Evolutionary conservation across 2,329 filamentous ascomycete genomes (phyloP).

Genomic region (Scortechinia acanthostroma): DNA sequence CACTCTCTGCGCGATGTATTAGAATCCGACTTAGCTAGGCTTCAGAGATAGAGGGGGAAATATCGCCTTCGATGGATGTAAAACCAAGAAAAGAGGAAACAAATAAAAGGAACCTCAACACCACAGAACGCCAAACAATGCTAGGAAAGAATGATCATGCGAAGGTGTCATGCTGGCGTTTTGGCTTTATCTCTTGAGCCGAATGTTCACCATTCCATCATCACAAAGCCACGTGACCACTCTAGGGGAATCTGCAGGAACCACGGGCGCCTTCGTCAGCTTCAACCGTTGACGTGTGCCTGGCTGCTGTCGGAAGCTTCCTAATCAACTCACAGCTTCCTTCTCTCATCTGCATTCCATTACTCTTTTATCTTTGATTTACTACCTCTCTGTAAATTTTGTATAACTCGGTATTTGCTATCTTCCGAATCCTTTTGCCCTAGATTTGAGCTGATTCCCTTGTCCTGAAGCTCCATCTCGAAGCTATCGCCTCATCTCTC

Average conservation of each 20-base stretch:
- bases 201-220: constrained; percentile 18
- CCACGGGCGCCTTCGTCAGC: constrained; percentile 15
- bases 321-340: constrained; percentile 13
- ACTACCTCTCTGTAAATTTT: constrained; percentile 7
- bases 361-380: constrained; percentile 10
- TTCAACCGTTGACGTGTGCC: constrained; percentile 20
- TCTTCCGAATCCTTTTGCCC: neutral
- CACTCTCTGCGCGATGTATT: too few relatives aligned
- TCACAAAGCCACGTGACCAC: constrained; percentile 10
- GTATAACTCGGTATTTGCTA: too few relatives aligned
- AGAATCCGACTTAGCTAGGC: too few relatives aligned
- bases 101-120: too few relatives aligned
- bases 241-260: constrained; percentile 14
- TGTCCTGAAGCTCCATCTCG: neutral
- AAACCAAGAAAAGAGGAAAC: too few relatives aligned
- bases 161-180: too few relatives aligned
- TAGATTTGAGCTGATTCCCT: neutral
- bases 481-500: neutral
- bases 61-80: too few relatives aligned
- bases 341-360: constrained; percentile 11
- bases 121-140: too few relatives aligned
- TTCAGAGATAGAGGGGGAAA: constrained; percentile 1
- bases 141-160: too few relatives aligned
- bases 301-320: too few relatives aligned
- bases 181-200: constrained; percentile 10